Evolutionary conservation across 768 basidiomycete species (phyloP), one percentile per base, ranked within the genome.

Genomic region (Boletus bicolor): DNA sequence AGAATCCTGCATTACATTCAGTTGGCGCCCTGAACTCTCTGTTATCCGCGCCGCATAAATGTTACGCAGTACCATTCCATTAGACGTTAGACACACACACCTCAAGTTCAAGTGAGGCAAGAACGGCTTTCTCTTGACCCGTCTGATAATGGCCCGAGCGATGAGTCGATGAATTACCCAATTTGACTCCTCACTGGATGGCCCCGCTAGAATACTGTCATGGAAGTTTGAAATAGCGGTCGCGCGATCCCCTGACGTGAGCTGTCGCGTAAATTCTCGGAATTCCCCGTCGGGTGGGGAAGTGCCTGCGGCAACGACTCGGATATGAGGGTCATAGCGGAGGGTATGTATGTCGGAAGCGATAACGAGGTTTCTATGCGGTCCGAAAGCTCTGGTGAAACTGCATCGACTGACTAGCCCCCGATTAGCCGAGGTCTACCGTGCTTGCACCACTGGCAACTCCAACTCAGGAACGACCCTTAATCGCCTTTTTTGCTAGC

Each of bases 131-230:
- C 54, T 72, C 72, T 43, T 65, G 55, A 17, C 70, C 68, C 15
- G 7, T 50, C 56, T 70, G 71, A 57, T 68, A 64, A 7, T 73
- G 62, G 5, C 77, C 83, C 82, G 5, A 85, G 72, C 80, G 24
- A 82, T 65, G 21, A 24, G 57, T 84, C 82, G 6, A 77, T 77
- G 41, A 73, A 80, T 45, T 85, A 24, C 82, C 56, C 84, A 83
- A 59, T 76, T 77, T 38, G 60, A 56, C 37, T 44, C 52, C 59
- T 86, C 83, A 58, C 77, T 82, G n/a, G 72, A 65, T 34, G 73
- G 73, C 3, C 83, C 83, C 0, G 77, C 79, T 12, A 84, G 73
- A 44, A 84, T 68, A 61, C 81, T 84, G n/a, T 79, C 78, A 62
- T 75, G 79, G 11, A 72, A 65, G 10, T 74, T 68, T 67, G 4